phyloP scores from a whole-genome alignment of 352 stramenopile genomes.

The Globisporangium uncinulatum region DNA sequence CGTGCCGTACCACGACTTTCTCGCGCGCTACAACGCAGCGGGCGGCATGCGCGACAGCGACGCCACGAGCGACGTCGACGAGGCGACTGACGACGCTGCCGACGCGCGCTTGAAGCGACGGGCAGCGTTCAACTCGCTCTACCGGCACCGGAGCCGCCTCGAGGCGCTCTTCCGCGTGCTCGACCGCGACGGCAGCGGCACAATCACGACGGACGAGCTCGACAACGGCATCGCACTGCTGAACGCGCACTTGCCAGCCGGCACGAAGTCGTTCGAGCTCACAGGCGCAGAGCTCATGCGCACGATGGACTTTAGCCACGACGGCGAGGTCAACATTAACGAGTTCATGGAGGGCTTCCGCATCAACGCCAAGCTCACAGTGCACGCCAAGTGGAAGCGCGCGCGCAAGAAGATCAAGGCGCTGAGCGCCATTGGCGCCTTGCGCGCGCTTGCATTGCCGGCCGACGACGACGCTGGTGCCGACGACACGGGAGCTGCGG shows the following conservation, averaged over 20 bases:
- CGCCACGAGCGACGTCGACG: not conserved
- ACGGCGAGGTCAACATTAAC: slow-evolving; percentile 89
- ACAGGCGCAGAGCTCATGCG: slow-evolving; percentile 74
- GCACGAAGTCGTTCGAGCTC: slow-evolving; percentile 62
- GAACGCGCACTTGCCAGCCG: slow-evolving; percentile 67
- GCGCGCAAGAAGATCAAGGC: slow-evolving; percentile 85
- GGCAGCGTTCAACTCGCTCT: slow-evolving; percentile 76
- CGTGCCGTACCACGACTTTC: slow-evolving; percentile 71
- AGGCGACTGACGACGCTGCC: slow-evolving; percentile 15
- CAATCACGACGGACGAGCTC: slow-evolving; percentile 76
- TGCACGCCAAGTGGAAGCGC: slow-evolving; percentile 84
- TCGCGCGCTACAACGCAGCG: slow-evolving; percentile 70
- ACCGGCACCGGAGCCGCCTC: slow-evolving; percentile 71
- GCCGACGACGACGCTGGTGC: slow-evolving; percentile 3
- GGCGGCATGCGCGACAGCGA: slow-evolving; percentile 18
- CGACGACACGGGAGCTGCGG: slow-evolving; percentile 9
- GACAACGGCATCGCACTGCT: slow-evolving; percentile 76
- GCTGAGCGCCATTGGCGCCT: slow-evolving; percentile 67
- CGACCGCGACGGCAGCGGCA: slow-evolving; percentile 78
- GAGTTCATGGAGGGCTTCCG: slow-evolving; percentile 89
- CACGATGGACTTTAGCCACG: slow-evolving; percentile 83
- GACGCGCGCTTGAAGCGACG: slow-evolving; percentile 46
- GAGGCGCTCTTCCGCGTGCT: slow-evolving; percentile 82
- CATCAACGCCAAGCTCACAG: slow-evolving; percentile 81
- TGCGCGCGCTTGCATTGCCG: slow-evolving; percentile 31